A percentile compares a stretch with the other conserved stretches of the same genome.
Conservation (phyloP, 108 stramenopile genomes). For the Aurantiochytrium sp. region DNA sequence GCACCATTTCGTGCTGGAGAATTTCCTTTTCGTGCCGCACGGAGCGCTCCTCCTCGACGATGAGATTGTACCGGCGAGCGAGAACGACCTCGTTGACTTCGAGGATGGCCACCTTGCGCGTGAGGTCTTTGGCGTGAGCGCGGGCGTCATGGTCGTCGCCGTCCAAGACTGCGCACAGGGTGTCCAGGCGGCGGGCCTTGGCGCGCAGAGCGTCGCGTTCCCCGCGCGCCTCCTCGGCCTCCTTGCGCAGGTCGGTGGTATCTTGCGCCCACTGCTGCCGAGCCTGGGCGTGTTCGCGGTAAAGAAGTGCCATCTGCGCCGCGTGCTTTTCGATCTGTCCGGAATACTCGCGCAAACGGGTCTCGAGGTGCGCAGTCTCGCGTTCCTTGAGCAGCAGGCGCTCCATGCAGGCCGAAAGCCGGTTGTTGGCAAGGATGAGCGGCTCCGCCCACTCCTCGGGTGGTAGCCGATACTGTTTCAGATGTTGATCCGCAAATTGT, state of each 20-base stretch:
- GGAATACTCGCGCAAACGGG: slow-evolving; percentile 42
- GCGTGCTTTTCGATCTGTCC: slow-evolving; percentile 38
- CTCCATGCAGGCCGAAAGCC: slow-evolving; percentile 55
- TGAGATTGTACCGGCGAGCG: slow-evolving; percentile 41
- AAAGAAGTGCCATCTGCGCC: slow-evolving; percentile 44
- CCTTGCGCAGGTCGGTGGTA: slow-evolving; percentile 27
- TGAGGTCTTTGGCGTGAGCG: slow-evolving; percentile 38
- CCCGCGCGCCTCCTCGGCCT: slow-evolving; percentile 27
- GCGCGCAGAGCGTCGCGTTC: slow-evolving; percentile 50
- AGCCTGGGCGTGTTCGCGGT: slow-evolving; percentile 41
- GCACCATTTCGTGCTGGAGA: slow-evolving; percentile 41
- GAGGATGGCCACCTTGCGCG: slow-evolving; percentile 43
- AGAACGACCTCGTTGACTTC: slow-evolving; percentile 56
- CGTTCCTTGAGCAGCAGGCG: slow-evolving; percentile 46
- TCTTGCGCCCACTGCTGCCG: not conserved
- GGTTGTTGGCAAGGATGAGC: slow-evolving; percentile 43
- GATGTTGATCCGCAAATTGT: slow-evolving; percentile 30
- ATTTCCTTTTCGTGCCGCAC: slow-evolving; percentile 3
- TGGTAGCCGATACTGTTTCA: slow-evolving; percentile 44
- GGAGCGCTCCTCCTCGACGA: slow-evolving; percentile 32
- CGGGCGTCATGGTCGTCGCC: slow-evolving; percentile 34
- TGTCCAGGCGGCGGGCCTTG: slow-evolving; percentile 44
- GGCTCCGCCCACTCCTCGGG: slow-evolving; percentile 60
- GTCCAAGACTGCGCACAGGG: slow-evolving; percentile 38
- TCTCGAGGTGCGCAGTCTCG: slow-evolving; percentile 46